Base-by-base conservation (phyloP, 1,139 yeast genomes). In the Pneumocystis carinii region DNA sequence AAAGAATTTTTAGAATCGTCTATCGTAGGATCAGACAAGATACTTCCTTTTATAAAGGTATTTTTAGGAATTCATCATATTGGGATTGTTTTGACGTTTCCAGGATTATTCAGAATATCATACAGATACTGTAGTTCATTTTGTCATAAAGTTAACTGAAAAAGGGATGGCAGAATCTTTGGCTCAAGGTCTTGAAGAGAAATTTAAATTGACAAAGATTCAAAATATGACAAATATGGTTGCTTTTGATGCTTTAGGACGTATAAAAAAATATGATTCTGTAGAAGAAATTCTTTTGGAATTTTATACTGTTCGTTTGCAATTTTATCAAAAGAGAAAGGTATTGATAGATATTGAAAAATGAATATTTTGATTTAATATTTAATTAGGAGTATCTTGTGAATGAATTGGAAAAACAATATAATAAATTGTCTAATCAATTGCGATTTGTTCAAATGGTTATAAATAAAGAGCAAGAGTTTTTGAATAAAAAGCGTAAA, bases 401-500 rank as follows among this genome's bases (percentile, higher is more conserved):
- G 19, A 81, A 80, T 58, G 83, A 83, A 62, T 77, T 89, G 66
- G 86, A 86, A 68, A 83, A 86, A 72, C 90, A 86, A 69, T 79
- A 90, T 65, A 86, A 84, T 60, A 87, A 81, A 72, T 77, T 90
- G 55, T 76, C 86, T 12, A 85, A 86, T 67, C 97, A 92, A 72
- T 97, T 97, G 0, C 80, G 96, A 65, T 94, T 94, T 74, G 86
- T 94, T 68, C 90, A 90, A 74, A 75, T 90, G 81, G 90, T 94
- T 61, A 89, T 92, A 70, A 96, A 88, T 35, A 81, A 81, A 68
- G 77, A 83, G 69, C 77, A 92, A 64, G 73, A 77, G 14, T 85
- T 94, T 56, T 83, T 87, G 53, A 92, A 92, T 74, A 85, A 85
- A 71, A 85, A 87, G 71, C 81, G 90, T 67, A 77, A 77, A 24